phyloP scores from a whole-genome alignment of 208 protist genomes.

The Lotmaria passim region DNA sequence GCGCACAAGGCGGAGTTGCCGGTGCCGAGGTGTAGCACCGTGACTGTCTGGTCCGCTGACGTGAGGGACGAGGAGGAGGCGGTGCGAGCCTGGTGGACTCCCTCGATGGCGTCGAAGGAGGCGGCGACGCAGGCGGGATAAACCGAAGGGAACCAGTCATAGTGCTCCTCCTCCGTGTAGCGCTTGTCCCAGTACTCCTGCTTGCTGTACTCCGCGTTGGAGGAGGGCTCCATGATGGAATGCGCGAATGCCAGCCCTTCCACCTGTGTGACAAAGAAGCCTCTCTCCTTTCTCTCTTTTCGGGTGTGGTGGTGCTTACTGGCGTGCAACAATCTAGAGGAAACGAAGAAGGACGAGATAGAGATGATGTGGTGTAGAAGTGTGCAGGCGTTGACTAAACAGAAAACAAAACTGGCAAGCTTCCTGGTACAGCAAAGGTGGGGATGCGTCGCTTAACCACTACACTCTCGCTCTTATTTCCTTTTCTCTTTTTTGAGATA shows the following conservation, averaged over 20 bases:
- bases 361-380: no score
- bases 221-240: constrained; percentile 21
- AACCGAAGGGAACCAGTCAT: constrained; percentile 87
- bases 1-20: constrained; percentile 79
- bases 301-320: no score
- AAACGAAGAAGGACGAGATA: no score
- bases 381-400: no score
- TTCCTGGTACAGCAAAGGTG: no score
- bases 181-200: constrained; percentile 79
- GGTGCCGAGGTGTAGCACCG: constrained; percentile 80
- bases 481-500: no score
- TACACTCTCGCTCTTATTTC: no score
- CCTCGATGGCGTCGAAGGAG: constrained; percentile 52
- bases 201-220: constrained; percentile 73
- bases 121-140: constrained; percentile 53
- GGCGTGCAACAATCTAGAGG: no score
- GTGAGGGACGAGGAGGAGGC: neutral
- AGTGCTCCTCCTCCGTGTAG: constrained; percentile 71
- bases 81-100: constrained; percentile 27
- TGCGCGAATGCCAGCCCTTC: neutral
- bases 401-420: no score
- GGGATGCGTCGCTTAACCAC: no score
- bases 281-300: no score
- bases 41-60: constrained; percentile 21
- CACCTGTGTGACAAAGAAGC: no score